Base-by-base conservation (phyloP, 177 flowering plant species). In the Vitis hybrid region DNA sequence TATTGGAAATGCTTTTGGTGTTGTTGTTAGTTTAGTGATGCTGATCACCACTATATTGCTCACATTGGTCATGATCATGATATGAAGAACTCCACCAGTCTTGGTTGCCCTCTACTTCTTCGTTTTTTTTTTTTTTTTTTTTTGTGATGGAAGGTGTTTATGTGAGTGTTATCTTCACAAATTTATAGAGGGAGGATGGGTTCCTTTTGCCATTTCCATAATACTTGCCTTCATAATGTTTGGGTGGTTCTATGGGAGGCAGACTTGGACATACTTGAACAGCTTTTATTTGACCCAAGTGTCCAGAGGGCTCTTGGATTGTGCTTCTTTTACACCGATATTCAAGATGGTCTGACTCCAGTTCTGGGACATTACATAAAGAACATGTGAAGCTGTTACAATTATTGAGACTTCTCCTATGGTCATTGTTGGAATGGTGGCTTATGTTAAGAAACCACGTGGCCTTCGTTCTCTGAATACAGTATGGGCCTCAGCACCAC, bases 1-100 rank as follows among this genome's bases (percentile, higher is more conserved):
- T 48, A 83, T 92, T 1, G 94, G 93, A 70, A 92, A 92, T 86
- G 97, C 97, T 70, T 92, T 88, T 75, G 96, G 96, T 68, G 93
- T 91, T 79, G 97, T 91, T 64, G 95, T 92, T 20, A 89, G 83
- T 64, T 74, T 92, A 67, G 97, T 90, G 11, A 90, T 92, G 97
- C 88, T 92, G 51, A 88, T 89, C 73, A 92, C 95, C 14, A 92
- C 97, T 14, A 68, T 86, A 68, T 75, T 92, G 49, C 82, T 90
- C 74, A 87, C 89, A 20, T 58, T 90, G 24, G 93, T 90, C 71
- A 92, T 90, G 97, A 80, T 89, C 81, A 83, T 85, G 52, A 86
- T 89, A 65, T 92, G 97, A 95, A 81, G 87, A 75, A 80, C 91
- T 32, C 87, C 84, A 7, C 11, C 63, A 4, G 21, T 77, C 11